A percentile compares a stretch with the other conserved stretches of the same genome.
These are phyloP conservation scores for Backusella westeae DNA, from an alignment of 192 early-diverging fungal genomes.

Conservation along the genomic window DNA sequence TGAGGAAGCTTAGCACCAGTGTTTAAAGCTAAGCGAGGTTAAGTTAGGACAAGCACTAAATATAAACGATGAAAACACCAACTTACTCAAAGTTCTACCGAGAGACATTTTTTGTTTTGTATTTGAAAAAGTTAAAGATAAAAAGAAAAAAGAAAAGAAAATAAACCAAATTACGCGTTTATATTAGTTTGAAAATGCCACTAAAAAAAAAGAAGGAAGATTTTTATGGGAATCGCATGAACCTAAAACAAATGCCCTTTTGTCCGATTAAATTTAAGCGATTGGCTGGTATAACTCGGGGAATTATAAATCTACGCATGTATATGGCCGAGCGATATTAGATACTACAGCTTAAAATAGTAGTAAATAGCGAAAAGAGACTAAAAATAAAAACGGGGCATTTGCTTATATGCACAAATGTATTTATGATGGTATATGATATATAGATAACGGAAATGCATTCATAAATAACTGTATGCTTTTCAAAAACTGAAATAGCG, in stretches of 20 bases:
- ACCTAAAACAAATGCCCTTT: slow-evolving; percentile 3
- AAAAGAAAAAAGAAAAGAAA: neutral
- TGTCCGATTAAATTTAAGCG: slow-evolving; percentile 18
- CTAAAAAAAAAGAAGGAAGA: neutral
- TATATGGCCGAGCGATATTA: neutral
- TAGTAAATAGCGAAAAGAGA: neutral
- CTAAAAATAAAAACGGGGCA: neutral
- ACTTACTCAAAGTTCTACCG: slow-evolving; percentile 30
- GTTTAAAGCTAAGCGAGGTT: slow-evolving; percentile 40
- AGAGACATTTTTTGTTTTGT: slow-evolving; percentile 29
- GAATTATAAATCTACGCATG: slow-evolving; percentile 1
- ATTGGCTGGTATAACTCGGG: slow-evolving; percentile 2
- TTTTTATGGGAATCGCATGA: slow-evolving; percentile 1
- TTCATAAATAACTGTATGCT: neutral
- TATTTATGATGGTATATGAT: neutral
- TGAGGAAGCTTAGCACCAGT: slow-evolving; percentile 64
- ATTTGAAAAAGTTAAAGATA: slow-evolving; percentile 5
- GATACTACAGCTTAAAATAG: neutral
- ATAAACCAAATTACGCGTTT: neutral
- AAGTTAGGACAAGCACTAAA: neutral
- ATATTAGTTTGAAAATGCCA: slow-evolving; percentile 6
- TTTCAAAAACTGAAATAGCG: neutral
- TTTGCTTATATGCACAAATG: neutral
- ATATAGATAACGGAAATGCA: neutral
- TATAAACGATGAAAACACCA: neutral